Conservation (phyloP, 306 rosid genomes). For the Vachellia collinsii region DNA sequence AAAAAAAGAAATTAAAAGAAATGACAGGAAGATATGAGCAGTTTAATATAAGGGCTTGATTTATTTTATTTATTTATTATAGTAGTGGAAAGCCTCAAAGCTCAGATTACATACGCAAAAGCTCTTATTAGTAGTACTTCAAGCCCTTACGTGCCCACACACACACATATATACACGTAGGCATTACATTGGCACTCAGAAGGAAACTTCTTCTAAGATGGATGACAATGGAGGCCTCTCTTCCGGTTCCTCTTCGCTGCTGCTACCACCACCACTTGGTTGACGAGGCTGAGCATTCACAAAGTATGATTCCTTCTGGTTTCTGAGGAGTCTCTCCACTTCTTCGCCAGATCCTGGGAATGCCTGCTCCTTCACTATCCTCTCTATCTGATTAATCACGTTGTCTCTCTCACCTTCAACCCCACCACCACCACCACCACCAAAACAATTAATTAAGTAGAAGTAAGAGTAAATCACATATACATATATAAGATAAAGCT, state of each 20-base stretch:
- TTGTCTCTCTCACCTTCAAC: slow-evolving; percentile 44
- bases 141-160: neutral
- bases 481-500: too few species aligned
- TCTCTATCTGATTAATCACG: slow-evolving; percentile 41
- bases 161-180: neutral
- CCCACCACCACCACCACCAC: neutral
- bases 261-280: neutral
- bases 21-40: neutral
- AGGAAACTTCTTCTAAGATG: slow-evolving; percentile 21
- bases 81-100: neutral
- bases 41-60: neutral
- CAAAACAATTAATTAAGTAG: neutral
- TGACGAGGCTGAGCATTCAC: slow-evolving; percentile 35
- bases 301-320: slow-evolving; percentile 44
- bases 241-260: neutral
- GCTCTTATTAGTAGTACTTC: neutral
- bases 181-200: neutral
- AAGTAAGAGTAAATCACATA: too few species aligned
- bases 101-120: neutral
- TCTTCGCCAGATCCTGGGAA: slow-evolving; percentile 40
- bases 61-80: neutral
- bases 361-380: slow-evolving; percentile 29
- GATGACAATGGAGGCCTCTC: slow-evolving; percentile 24
- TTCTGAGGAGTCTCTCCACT: slow-evolving; percentile 35
- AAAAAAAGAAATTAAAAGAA: neutral